Conservation (phyloP, 805 yeast species). For the Kluyveromyces aestuarii region DNA sequence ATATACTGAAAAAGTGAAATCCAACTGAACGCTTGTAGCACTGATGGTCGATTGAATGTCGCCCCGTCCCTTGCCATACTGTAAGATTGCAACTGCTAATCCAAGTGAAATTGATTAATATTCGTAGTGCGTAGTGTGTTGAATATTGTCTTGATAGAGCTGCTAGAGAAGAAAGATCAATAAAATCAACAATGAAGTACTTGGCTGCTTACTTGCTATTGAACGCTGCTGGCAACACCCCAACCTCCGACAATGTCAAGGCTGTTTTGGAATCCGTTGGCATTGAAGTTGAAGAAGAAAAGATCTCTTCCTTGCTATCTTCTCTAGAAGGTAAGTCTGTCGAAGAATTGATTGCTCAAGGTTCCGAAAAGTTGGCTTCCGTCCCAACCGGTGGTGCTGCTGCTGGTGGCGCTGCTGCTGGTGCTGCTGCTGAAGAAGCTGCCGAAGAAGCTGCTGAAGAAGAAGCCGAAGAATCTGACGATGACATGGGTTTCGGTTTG, state of each 20-base stretch:
- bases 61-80: too few relatives aligned
- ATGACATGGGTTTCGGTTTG: constrained; percentile 93
- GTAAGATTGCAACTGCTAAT: background rate
- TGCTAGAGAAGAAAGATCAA: background rate
- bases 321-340: constrained; percentile 92
- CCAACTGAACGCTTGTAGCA: too few relatives aligned
- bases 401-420: constrained; percentile 62
- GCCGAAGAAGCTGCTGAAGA: constrained; percentile 66
- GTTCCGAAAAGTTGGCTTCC: constrained; percentile 92
- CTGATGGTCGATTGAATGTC: too few relatives aligned
- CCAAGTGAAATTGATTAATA: background rate
- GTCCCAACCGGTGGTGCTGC: constrained; percentile 98
- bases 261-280: constrained; percentile 89
- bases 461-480: constrained; percentile 56
- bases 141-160: too few relatives aligned
- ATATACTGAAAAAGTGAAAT: too few relatives aligned
- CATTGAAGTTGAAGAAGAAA: constrained; percentile 87
- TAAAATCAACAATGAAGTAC: constrained; percentile 62
- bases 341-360: constrained; percentile 86
- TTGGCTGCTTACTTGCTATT: constrained; percentile 98
- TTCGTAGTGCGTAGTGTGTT: background rate
- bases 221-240: constrained; percentile 93
- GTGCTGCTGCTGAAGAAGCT: constrained; percentile 61
- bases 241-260: constrained; percentile 88
- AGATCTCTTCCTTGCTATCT: constrained; percentile 68